Conservation (phyloP, 345 rosid genomes). For the Odontarrhena argentea region DNA sequence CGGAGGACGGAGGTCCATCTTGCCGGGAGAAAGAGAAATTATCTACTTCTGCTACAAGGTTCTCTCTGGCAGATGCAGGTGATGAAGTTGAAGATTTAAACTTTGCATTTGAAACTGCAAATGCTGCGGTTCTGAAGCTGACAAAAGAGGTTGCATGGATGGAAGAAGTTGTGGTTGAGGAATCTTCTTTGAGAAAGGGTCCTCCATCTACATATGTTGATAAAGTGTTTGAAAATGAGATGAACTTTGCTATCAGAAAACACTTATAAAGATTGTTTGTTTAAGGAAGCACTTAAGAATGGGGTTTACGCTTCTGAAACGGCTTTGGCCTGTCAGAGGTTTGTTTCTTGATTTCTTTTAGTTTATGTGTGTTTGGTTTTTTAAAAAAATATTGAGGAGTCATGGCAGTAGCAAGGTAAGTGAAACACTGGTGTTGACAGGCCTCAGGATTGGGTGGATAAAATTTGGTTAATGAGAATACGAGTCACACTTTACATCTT, state of each 20-base stretch:
- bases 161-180: conserved; percentile 73
- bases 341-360: too few species aligned
- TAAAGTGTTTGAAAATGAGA: conserved; percentile 80
- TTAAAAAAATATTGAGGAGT: too few species aligned
- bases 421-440: too few species aligned
- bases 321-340: too few species aligned
- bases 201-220: conserved; percentile 80
- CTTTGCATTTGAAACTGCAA: conserved; percentile 86
- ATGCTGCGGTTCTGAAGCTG: conserved; percentile 82
- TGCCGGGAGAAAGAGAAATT: too few species aligned
- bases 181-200: conserved; percentile 71
- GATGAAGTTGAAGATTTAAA: conserved; percentile 98
- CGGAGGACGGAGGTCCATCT: too few species aligned
- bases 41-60: conserved; percentile 92
- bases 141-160: conserved; percentile 91
- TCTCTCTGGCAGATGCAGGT: conserved; percentile 92
- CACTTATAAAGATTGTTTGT: conserved; percentile 67
- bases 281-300: conserved; percentile 84
- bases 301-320: conserved; percentile 54
- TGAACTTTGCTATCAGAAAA: conserved; percentile 78
- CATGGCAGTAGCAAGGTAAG: too few species aligned
- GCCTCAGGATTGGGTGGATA: too few species aligned
- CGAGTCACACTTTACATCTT: too few species aligned
- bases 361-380: too few species aligned
- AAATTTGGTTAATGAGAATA: too few species aligned